phyloP scores from a whole-genome alignment of 306 rosid species.

The Calophaca sinica region DNA sequence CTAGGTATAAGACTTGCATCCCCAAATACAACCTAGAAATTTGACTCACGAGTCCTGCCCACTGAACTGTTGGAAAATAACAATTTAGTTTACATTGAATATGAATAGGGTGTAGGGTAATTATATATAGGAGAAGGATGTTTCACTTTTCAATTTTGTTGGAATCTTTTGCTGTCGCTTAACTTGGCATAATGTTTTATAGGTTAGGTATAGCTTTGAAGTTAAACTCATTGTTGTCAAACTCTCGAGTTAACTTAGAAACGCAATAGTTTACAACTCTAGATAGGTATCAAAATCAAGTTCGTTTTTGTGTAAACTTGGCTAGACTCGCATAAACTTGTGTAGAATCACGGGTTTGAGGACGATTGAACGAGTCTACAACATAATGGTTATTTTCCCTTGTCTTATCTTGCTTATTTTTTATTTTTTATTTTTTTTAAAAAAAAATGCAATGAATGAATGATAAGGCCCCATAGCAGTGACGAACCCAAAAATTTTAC shows the following conservation, averaged over 20 bases:
- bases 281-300: not conserved
- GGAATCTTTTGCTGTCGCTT: not conserved
- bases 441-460: no score
- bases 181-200: not conserved
- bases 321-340: no score
- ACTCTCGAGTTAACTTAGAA: not conserved
- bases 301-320: not conserved
- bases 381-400: no score
- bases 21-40: not conserved
- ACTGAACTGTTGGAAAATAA: not conserved
- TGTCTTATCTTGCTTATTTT: no score
- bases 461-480: no score
- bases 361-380: no score
- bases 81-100: not conserved
- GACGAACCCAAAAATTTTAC: no score
- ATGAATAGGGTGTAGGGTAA: conserved; percentile 15
- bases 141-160: conserved; percentile 23
- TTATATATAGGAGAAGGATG: conserved; percentile 19
- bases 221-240: not conserved
- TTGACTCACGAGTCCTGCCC: not conserved
- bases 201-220: conserved; percentile 20
- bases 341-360: no score
- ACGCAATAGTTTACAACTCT: not conserved
- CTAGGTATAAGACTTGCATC: not conserved
- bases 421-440: no score